A percentile compares a stretch with the other conserved stretches of the same genome.
Conservation (phyloP, 352 stramenopile species). For the Nothophytophthora sp. region DNA sequence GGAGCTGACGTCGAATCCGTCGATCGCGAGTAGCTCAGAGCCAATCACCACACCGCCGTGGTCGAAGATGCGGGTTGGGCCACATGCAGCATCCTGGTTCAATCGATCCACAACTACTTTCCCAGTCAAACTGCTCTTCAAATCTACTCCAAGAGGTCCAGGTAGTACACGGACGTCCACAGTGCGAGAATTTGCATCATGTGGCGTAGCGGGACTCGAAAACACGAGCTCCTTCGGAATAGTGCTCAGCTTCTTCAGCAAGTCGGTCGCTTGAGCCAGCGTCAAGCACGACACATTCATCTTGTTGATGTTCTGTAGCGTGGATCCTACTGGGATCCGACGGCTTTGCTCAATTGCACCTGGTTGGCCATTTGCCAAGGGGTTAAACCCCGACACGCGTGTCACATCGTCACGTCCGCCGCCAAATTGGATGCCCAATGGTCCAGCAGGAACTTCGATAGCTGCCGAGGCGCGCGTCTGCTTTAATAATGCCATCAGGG, state of each 20-base stretch:
- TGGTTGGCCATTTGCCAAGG: constrained; percentile 19
- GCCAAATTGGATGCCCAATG: constrained; percentile 54
- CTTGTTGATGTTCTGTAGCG: constrained; percentile 48
- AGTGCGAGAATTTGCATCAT: constrained; percentile 22
- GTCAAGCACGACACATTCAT: constrained; percentile 58
- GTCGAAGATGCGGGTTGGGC: constrained; percentile 39
- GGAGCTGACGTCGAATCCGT: constrained; percentile 43
- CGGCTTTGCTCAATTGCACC: constrained; percentile 38
- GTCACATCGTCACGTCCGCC: constrained; percentile 22
- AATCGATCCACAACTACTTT: constrained; percentile 48
- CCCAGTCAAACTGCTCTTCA: constrained; percentile 43
- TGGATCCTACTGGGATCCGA: constrained; percentile 33
- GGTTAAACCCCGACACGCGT: constrained; percentile 45
- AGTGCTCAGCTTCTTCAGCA: constrained; percentile 52
- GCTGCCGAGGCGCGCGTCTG: constrained; percentile 2
- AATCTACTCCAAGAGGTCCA: constrained; percentile 54
- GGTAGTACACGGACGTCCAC: constrained; percentile 39
- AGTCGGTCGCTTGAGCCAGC: constrained; percentile 29
- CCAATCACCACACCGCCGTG: constrained; percentile 48
- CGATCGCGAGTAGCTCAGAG: constrained; percentile 51
- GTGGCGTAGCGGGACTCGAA: constrained; percentile 3
- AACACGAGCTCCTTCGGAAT: constrained; percentile 44
- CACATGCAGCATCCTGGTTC: constrained; percentile 32
- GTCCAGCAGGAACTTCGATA: constrained; percentile 35
- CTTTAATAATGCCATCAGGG: constrained; percentile 31